Base-by-base conservation (phyloP, 2,329 filamentous ascomycete species). In the Claviceps arundinis region DNA sequence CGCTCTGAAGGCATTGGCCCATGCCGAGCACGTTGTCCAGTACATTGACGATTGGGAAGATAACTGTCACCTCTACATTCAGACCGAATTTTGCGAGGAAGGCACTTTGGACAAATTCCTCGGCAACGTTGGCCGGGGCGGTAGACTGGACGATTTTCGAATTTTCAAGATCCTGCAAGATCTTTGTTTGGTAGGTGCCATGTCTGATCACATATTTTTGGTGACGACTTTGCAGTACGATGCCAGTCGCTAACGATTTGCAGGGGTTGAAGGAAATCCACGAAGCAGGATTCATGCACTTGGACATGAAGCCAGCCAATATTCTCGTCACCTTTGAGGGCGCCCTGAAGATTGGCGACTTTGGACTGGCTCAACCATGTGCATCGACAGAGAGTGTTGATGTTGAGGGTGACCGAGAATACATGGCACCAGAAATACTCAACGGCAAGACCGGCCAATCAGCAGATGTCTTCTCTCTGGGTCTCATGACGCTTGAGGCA, bases 81-180 rank as follows among this genome's bases (percentile, higher is more conserved):
- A 97, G 71, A 97, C 91, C 0, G 93, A 98, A 64, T 97, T 84
- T 64, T 98, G 93, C 62, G 90, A 96, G 65, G 89, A 95, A 64
- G 93, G 93, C 16, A 95, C 88, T 55, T 73, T 98, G 44, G 86
- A 94, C 64, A 77, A 82, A 16, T 98, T 97, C 64, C 75, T 98
- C 34, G 78, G 81, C n/a, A 80, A 85, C 53, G 81, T 89, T 55
- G 93, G 93, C 24, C 77, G 84, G 55, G 89, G 87, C 64, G 90
- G 89, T 47, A 81, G 91, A 59, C 71, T 98, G 58, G 93, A 98
- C 68, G 93, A 97, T 66, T 98, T 98, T 70, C 81, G 93, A 56
- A 96, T 97, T 67, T 98, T 93, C 89, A 98, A 98, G 72, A 91
- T 97, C 53, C 73, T 97, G 60, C 78, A 95, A 43, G 93, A 98